Percentiles rank a stretch among this genome's conserved stretches.
Evolutionary conservation across 768 basidiomycete species (phyloP).

Genomic region (Auriscalpium microsporum): DNA sequence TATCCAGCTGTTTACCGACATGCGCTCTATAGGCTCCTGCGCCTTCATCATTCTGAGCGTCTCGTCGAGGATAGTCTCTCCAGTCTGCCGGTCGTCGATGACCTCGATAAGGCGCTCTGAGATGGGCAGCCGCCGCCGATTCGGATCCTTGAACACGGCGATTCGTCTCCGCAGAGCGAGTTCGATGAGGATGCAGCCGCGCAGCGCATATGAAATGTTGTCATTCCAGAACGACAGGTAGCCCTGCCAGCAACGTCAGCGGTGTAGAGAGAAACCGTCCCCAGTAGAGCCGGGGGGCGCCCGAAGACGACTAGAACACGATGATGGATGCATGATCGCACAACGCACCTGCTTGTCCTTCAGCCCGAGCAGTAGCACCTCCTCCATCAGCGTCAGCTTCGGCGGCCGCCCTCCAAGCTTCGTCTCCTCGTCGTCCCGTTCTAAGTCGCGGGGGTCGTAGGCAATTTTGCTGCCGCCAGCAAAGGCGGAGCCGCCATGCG

Average conservation of each 20-base stretch:
- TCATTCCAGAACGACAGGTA: conserved; percentile 99
- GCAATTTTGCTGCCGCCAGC: conserved; percentile 85
- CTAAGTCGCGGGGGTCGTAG: conserved; percentile 86
- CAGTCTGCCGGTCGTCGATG: conserved; percentile 85
- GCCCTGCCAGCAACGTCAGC: conserved; percentile 38
- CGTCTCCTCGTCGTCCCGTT: conserved; percentile 58
- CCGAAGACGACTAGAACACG: conserved; percentile 1
- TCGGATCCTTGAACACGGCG: conserved; percentile 80
- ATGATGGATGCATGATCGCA: conserved; percentile 2
- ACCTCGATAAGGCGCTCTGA: conserved; percentile 85
- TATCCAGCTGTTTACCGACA: conserved; percentile 87
- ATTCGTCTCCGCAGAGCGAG: conserved; percentile 93
- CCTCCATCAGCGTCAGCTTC: conserved; percentile 90
- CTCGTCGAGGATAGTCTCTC: conserved; percentile 95
- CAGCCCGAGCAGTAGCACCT: conserved; percentile 85
- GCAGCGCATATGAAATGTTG: conserved; percentile 96
- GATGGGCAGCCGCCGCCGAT: conserved; percentile 63
- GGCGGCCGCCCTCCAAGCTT: conserved; percentile 69
- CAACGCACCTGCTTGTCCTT: conserved; percentile 88
- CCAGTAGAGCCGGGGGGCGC: not conserved
- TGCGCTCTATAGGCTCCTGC: conserved; percentile 55
- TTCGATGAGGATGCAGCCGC: conserved; percentile 97
- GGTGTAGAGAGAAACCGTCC: not conserved
- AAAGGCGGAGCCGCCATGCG: conserved; percentile 74
- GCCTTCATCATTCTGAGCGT: conserved; percentile 92